Evolutionary conservation across 2,329 filamentous ascomycete genomes (phyloP).

Genomic region (Pseudocercospora ulei): DNA sequence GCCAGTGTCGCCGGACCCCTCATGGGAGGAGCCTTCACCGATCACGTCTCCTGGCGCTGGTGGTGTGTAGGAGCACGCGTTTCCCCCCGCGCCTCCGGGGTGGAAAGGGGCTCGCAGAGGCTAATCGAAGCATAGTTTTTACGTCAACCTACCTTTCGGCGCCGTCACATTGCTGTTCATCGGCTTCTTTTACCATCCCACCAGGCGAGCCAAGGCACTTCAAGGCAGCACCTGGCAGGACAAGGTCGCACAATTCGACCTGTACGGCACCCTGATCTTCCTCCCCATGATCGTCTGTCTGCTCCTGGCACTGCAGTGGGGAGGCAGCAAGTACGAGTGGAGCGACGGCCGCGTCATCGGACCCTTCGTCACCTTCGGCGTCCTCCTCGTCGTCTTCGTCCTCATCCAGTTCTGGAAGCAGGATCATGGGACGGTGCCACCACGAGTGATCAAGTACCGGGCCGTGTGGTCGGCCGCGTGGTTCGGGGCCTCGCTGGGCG

Average conservation of each 20-base stretch:
- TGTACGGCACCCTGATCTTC: slow-evolving; percentile 42
- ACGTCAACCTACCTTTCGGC: slow-evolving; percentile 48
- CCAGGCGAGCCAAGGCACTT: slow-evolving; percentile 28
- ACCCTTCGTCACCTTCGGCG: slow-evolving; percentile 39
- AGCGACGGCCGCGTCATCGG: slow-evolving; percentile 40
- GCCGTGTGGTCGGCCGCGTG: slow-evolving; percentile 33
- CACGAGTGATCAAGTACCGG: slow-evolving; percentile 41
- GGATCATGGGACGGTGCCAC: slow-evolving; percentile 40
- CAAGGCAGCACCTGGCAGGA: slow-evolving; percentile 33
- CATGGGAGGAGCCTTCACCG: slow-evolving; percentile 32
- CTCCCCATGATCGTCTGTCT: slow-evolving; percentile 43
- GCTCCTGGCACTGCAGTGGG: slow-evolving; percentile 45
- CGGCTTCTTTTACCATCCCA: slow-evolving; percentile 33
- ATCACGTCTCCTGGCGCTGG: slow-evolving; percentile 30
- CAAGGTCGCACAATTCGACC: slow-evolving; percentile 41
- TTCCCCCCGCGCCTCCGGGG: too few relatives aligned
- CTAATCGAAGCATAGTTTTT: slow-evolving; percentile 20
- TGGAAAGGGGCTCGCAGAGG: too few relatives aligned
- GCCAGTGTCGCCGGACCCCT: slow-evolving; percentile 43
- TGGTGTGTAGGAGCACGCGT: too few relatives aligned
- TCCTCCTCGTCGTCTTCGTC: slow-evolving; percentile 39
- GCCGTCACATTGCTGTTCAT: slow-evolving; percentile 36
- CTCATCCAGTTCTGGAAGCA: slow-evolving; percentile 39
- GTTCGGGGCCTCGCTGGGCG: slow-evolving; percentile 34
- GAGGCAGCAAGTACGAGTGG: slow-evolving; percentile 43